Base-by-base conservation (phyloP, 148 eudicot species). In the Spergularia marina region DNA sequence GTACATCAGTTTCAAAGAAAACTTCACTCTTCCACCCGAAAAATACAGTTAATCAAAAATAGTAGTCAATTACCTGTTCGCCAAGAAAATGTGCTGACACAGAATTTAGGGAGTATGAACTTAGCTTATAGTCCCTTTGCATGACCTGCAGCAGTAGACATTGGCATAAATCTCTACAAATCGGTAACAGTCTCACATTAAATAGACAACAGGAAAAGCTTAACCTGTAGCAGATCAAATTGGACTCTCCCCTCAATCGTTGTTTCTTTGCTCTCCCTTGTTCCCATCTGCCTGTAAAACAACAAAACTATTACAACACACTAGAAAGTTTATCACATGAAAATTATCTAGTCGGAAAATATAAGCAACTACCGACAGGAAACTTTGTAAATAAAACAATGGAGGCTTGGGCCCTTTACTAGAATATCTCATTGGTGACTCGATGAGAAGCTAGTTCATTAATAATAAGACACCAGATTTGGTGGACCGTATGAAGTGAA, bases 1-100 rank as follows among this genome's bases (percentile, higher is more conserved):
- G 67, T 63, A 34, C 41, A 30, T 7, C 66, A 10, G 5, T 40
- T 62, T 62, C 30, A 62, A 30, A 30, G 17, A 40, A 62, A 62
- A 30, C 13, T 30, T 62, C 40, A 17, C 36, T 63, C 47, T 14
- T 62, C 15, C 47, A 69, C 0, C 14, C 4, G 30, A 44, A 44
- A 44, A 9, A 49, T 53, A 53, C 18, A 53, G 36, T 52, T 12
- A 12, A 51, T 12, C 13, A 10, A 15, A 51, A 23, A 74, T 16
- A 57, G 41, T 54, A 51, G 40, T 59, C 44, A 67, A 61, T 85
- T 79, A 88, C 99, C 97, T 96, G 99, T 88, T 96, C 99, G 65
- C 91, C 93, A 66, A 96, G 97, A 77, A 96, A 96, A 84, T 92
- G 98, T 47, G 99, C 91, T 79, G 99, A 96, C 57, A 96, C 99